Percentiles rank a stretch among this genome's conserved stretches.
Conservation (phyloP, 140 eudicot genomes). For the Cichorium intybus region DNA sequence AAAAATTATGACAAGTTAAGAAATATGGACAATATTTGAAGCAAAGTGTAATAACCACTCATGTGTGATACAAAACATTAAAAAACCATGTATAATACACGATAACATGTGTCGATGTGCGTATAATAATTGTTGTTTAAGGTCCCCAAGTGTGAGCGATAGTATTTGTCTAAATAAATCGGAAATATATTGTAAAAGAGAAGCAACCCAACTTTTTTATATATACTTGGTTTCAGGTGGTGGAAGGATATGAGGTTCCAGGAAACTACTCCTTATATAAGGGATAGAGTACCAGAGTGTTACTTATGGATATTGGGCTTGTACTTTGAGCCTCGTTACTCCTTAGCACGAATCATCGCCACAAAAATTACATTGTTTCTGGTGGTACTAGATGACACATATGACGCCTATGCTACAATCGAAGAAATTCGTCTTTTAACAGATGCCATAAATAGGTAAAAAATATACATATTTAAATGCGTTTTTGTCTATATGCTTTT, state of each 20-base stretch:
- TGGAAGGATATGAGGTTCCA: slow-evolving; percentile 30
- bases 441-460: slow-evolving; percentile 28
- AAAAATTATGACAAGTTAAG: too few species aligned
- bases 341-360: slow-evolving; percentile 28
- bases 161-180: too few species aligned
- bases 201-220: neutral
- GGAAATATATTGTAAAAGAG: too few species aligned
- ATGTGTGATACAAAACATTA: neutral
- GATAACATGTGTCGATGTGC: too few species aligned
- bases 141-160: too few species aligned
- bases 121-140: too few species aligned
- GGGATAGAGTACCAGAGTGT: slow-evolving; percentile 27
- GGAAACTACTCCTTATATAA: slow-evolving; percentile 22
- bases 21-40: neutral
- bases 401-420: slow-evolving; percentile 28
- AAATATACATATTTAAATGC: neutral
- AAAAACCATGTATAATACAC: too few species aligned
- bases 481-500: neutral
- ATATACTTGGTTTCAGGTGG: slow-evolving; percentile 22
- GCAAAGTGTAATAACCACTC: neutral
- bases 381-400: slow-evolving; percentile 34
- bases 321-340: slow-evolving; percentile 31
- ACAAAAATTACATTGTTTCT: slow-evolving; percentile 23
- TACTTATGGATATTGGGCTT: slow-evolving; percentile 31
- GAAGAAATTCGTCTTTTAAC: slow-evolving; percentile 30